Evolutionary conservation across 1,284 basidiomycete genomes (phyloP).

Genomic region (Marasmius fiardii): DNA sequence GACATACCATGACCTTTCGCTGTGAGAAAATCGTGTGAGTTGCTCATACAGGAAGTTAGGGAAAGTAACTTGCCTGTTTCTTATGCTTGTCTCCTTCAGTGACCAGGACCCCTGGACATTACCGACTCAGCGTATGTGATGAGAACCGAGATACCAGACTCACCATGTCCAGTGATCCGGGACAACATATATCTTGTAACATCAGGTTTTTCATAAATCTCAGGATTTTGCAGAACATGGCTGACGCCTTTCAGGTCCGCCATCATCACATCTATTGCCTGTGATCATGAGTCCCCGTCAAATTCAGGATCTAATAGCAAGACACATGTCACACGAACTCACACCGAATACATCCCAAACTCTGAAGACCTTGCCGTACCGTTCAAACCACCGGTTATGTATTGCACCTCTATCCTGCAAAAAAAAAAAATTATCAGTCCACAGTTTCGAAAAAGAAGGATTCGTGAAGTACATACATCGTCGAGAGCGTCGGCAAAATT

Average conservation of each 20-base stretch:
- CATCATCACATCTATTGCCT: constrained; percentile 6
- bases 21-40: background rate
- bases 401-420: constrained; percentile 1
- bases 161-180: constrained; percentile 10
- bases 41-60: background rate
- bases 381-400: constrained; percentile 8
- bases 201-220: constrained; percentile 10
- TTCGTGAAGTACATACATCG: no score
- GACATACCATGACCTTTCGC: constrained; percentile 13
- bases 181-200: background rate
- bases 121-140: no score
- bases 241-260: constrained; percentile 12
- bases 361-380: constrained; percentile 8
- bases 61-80: constrained; percentile 8
- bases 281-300: background rate
- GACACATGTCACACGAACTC: background rate
- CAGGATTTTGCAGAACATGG: constrained; percentile 9
- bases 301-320: background rate
- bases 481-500: background rate
- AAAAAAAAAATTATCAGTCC: background rate
- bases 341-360: constrained; percentile 4
- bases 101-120: constrained; percentile 5
- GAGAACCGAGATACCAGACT: background rate
- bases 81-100: constrained; percentile 11
- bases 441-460: background rate